phyloP scores from a whole-genome alignment of 140 eudicot genomes.

The Ambrosia hybrid region DNA sequence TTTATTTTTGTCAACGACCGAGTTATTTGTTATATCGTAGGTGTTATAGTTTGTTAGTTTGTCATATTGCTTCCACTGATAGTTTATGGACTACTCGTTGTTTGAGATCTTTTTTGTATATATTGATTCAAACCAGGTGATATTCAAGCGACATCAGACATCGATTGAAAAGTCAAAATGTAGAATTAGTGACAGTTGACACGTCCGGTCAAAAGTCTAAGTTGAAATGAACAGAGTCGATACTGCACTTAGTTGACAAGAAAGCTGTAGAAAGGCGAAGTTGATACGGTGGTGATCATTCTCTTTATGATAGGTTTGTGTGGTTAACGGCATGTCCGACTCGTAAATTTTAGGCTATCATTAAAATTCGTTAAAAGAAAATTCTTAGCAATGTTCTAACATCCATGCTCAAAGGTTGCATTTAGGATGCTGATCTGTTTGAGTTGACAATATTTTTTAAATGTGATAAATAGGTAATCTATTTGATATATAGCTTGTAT shows the following conservation, averaged over 20 bases:
- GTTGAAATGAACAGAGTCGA: not conserved
- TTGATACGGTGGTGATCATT: not conserved
- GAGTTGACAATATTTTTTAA: too few species aligned
- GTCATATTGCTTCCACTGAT: conserved; percentile 13
- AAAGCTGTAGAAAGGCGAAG: not conserved
- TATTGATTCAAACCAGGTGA: not conserved
- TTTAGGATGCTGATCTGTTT: not conserved
- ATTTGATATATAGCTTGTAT: too few species aligned
- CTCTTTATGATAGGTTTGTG: not conserved
- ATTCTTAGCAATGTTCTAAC: not conserved
- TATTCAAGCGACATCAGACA: not conserved
- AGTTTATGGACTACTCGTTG: conserved; percentile 5
- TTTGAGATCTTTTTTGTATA: not conserved
- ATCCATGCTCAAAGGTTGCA: not conserved
- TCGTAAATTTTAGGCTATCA: not conserved
- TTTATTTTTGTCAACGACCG: not conserved
- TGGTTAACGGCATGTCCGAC: not conserved
- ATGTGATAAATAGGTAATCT: too few species aligned
- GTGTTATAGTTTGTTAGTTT: not conserved
- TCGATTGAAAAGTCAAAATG: not conserved
- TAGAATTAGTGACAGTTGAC: not conserved
- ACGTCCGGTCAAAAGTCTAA: not conserved
- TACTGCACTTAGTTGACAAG: not conserved
- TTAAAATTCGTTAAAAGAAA: not conserved
- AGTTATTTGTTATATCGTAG: not conserved